Percentiles rank a stretch among this genome's conserved stretches.
These are phyloP conservation scores for Mycena indigotica DNA, from an alignment of 768 basidiomycete species.

Conservation along the genomic window DNA sequence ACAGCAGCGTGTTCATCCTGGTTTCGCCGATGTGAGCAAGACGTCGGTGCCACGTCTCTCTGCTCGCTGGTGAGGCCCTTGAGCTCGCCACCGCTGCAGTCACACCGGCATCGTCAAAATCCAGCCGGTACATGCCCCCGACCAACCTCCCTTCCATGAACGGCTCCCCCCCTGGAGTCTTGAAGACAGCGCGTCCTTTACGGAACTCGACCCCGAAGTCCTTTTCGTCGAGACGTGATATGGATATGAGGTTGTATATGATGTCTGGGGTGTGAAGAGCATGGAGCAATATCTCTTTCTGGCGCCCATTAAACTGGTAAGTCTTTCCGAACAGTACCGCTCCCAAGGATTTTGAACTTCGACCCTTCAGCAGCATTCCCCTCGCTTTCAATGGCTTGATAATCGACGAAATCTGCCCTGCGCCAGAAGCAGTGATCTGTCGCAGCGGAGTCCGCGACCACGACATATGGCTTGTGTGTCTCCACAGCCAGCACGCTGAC, in stretches of 20 bases:
- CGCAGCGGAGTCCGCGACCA: slow-evolving; percentile 9
- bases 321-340: not conserved
- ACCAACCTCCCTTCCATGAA: not conserved
- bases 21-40: slow-evolving; percentile 5
- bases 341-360: not conserved
- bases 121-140: not conserved
- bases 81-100: not conserved
- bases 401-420: slow-evolving; percentile 7
- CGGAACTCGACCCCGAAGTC: not conserved
- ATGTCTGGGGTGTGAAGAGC: not conserved
- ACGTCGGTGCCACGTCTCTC: slow-evolving; percentile 9
- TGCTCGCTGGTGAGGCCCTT: not conserved
- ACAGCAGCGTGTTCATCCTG: not conserved
- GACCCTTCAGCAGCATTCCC: slow-evolving; percentile 13
- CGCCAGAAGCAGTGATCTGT: slow-evolving; percentile 14
- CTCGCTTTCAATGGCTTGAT: not conserved
- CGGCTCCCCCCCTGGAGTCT: not conserved
- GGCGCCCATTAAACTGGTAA: not conserved
- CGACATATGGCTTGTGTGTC: not conserved
- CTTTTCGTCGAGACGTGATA: not conserved
- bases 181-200: not conserved
- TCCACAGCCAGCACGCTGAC: not conserved
- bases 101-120: not conserved
- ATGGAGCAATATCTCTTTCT: not conserved
- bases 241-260: slow-evolving; percentile 1